Evolutionary conservation across 352 stramenopile genomes (phyloP).

Genomic region (Phytophthora hibernalis): DNA sequence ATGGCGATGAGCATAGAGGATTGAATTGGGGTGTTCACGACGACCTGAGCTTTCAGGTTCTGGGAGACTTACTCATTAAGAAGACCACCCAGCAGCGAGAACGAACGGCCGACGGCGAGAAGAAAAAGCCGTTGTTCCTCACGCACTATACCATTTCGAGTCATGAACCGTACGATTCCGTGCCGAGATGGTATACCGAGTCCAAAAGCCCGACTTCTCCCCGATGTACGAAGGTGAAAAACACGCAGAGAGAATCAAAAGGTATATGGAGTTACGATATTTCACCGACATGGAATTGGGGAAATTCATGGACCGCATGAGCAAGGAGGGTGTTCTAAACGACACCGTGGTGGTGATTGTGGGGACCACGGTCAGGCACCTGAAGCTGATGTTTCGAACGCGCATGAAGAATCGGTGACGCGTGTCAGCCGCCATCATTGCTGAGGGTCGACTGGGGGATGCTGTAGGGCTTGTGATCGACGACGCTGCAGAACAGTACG

Average conservation of each 20-base stretch:
- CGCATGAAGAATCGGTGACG: slow-evolving; percentile 52
- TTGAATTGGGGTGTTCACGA: slow-evolving; percentile 55
- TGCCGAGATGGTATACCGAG: slow-evolving; percentile 53
- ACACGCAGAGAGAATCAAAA: slow-evolving; percentile 41
- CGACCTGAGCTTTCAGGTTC: slow-evolving; percentile 47
- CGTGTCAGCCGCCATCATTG: slow-evolving; percentile 57
- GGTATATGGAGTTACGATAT: slow-evolving; percentile 66
- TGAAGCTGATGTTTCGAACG: slow-evolving; percentile 46
- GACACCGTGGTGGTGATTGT: slow-evolving; percentile 68
- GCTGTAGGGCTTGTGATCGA: slow-evolving; percentile 50
- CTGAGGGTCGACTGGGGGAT: slow-evolving; percentile 53
- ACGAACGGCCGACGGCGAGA: slow-evolving; percentile 12
- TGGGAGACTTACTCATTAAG: slow-evolving; percentile 50
- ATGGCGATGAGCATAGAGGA: slow-evolving; percentile 13
- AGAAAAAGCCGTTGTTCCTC: slow-evolving; percentile 53
- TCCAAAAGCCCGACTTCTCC: slow-evolving; percentile 59
- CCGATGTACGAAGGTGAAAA: slow-evolving; percentile 47
- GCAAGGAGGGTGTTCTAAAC: slow-evolving; percentile 52
- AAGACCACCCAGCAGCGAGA: slow-evolving; percentile 37
- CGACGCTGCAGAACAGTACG: slow-evolving; percentile 56
- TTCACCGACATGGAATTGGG: slow-evolving; percentile 65
- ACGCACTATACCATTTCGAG: no score
- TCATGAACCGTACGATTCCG: slow-evolving; percentile 33
- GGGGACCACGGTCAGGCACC: slow-evolving; percentile 68
- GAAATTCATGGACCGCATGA: slow-evolving; percentile 61